Evolutionary conservation across 2,329 filamentous ascomycete genomes (phyloP).

Genomic region (Aureobasidium sp.): DNA sequence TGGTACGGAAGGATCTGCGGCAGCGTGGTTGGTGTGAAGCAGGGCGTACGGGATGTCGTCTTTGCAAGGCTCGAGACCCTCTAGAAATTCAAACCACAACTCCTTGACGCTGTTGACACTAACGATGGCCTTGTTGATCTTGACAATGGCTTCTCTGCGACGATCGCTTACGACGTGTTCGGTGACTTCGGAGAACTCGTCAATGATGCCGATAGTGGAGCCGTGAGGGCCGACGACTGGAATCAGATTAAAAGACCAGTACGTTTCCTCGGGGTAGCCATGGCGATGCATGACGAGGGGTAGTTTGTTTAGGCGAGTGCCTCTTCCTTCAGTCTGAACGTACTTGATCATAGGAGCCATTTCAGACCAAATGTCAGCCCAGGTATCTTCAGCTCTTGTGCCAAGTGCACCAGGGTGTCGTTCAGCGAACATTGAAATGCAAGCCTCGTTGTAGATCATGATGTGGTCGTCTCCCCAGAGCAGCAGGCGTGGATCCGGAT

Average conservation of each 20-base stretch:
- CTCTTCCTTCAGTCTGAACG: slow-evolving; percentile 30
- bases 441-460: slow-evolving; percentile 43
- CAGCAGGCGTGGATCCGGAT: slow-evolving; percentile 34
- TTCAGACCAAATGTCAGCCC: slow-evolving; percentile 22
- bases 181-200: slow-evolving; percentile 25
- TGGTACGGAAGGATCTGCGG: not conserved
- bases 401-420: slow-evolving; percentile 31
- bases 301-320: slow-evolving; percentile 25
- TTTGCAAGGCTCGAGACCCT: slow-evolving; percentile 20
- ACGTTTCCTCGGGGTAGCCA: slow-evolving; percentile 34
- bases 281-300: slow-evolving; percentile 30
- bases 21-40: slow-evolving; percentile 22
- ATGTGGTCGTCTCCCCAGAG: slow-evolving; percentile 35
- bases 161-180: slow-evolving; percentile 20
- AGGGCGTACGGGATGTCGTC: slow-evolving; percentile 25
- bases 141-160: slow-evolving; percentile 21
- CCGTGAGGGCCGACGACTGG: slow-evolving; percentile 29
- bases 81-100: slow-evolving; percentile 23
- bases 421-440: slow-evolving; percentile 34
- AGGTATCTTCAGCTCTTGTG: slow-evolving; percentile 25
- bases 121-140: slow-evolving; percentile 17
- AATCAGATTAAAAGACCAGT: slow-evolving; percentile 32
- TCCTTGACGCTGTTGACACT: slow-evolving; percentile 21
- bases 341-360: slow-evolving; percentile 21
- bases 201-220: slow-evolving; percentile 19